Conservation (phyloP, 1,284 basidiomycete genomes). For the Meira miltonrushii region DNA sequence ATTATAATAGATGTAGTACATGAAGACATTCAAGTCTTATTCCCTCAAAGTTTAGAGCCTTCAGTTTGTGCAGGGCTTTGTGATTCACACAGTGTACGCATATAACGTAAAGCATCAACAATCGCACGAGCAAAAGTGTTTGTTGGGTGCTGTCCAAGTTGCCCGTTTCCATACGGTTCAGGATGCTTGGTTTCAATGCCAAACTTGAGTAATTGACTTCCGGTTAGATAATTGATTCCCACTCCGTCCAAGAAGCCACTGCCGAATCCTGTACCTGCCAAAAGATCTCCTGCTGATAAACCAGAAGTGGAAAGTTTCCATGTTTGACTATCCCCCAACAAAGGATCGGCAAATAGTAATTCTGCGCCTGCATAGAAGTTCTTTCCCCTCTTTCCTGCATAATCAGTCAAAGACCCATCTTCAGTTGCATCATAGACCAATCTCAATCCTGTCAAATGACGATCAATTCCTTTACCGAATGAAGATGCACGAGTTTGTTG, state of each 20-base stretch:
- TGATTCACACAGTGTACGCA: slow-evolving; percentile 62
- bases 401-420: slow-evolving; percentile 31
- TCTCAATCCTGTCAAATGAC: slow-evolving; percentile 81
- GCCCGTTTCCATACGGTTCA: slow-evolving; percentile 27
- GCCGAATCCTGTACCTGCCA: slow-evolving; percentile 79
- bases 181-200: slow-evolving; percentile 82
- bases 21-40: neutral
- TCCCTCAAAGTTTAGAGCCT: neutral
- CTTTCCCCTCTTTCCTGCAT: neutral
- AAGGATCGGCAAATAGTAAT: slow-evolving; percentile 58
- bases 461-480: slow-evolving; percentile 79
- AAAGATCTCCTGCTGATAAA: slow-evolving; percentile 76
- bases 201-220: slow-evolving; percentile 77
- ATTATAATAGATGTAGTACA: neutral
- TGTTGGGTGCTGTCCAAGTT: slow-evolving; percentile 59
- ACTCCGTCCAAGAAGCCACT: slow-evolving; percentile 37
- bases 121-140: slow-evolving; percentile 66
- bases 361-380: slow-evolving; percentile 7
- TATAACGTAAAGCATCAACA: slow-evolving; percentile 66
- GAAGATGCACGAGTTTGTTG: slow-evolving; percentile 72
- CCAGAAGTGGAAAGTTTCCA: slow-evolving; percentile 93
- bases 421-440: slow-evolving; percentile 52
- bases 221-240: slow-evolving; percentile 63
- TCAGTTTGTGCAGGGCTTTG: slow-evolving; percentile 22
- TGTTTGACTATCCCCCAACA: slow-evolving; percentile 71